Evolutionary conservation across 2,329 filamentous ascomycete species (phyloP).

Genomic region (Fusarium ambrosium): DNA sequence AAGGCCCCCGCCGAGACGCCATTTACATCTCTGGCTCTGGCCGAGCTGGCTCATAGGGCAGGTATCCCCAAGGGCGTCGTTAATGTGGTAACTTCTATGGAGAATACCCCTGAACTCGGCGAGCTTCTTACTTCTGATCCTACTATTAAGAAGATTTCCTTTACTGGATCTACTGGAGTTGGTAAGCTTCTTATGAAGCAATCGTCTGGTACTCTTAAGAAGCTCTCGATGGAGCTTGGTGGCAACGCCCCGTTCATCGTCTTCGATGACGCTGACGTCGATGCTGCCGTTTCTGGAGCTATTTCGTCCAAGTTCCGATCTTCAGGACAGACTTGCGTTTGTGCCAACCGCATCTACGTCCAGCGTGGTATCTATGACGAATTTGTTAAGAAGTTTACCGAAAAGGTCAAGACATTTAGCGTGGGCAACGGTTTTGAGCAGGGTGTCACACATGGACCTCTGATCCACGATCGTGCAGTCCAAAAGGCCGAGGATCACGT

Average conservation of each 20-base stretch:
- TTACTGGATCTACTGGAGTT: constrained; percentile 83
- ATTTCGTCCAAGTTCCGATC: constrained; percentile 92
- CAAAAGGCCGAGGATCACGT: constrained; percentile 85
- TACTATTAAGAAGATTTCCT: constrained; percentile 89
- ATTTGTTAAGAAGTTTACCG: constrained; percentile 77
- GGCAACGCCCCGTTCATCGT: constrained; percentile 98
- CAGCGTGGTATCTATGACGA: constrained; percentile 83
- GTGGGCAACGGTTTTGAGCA: constrained; percentile 81
- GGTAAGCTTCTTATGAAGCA: constrained; percentile 90
- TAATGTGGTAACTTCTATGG: constrained; percentile 84
- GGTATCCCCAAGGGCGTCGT: constrained; percentile 92
- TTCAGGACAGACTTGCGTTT: constrained; percentile 96
- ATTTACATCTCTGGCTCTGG: constrained; percentile 88
- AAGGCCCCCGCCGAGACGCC: constrained; percentile 95
- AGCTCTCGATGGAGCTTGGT: constrained; percentile 87
- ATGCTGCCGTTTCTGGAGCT: constrained; percentile 85
- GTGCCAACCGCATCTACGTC: constrained; percentile 86
- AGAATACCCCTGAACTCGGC: constrained; percentile 86
- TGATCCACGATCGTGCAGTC: constrained; percentile 88
- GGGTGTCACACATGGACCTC: constrained; percentile 81
- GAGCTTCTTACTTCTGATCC: constrained; percentile 78
- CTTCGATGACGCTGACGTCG: constrained; percentile 94
- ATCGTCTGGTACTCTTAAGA: constrained; percentile 85
- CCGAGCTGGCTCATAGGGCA: constrained; percentile 86
- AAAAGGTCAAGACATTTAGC: constrained; percentile 80